phyloP scores from a whole-genome alignment of 306 rosid species.

The Quercus alba region DNA sequence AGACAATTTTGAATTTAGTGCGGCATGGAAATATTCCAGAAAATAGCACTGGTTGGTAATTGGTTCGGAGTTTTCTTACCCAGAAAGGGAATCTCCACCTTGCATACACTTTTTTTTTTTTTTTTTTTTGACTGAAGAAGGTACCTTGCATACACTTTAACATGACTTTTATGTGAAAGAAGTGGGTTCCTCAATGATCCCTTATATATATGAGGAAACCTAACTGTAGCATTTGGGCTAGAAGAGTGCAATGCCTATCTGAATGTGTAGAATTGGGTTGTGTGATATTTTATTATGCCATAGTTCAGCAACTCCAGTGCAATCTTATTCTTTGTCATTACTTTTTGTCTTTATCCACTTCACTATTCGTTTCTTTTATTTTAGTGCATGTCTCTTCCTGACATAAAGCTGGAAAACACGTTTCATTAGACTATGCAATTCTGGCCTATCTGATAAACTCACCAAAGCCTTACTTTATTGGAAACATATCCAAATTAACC shows the following conservation, averaged over 20 bases:
- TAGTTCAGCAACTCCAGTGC: not conserved
- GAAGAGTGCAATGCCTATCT: not conserved
- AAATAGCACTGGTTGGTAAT: not conserved
- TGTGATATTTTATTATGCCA: not conserved
- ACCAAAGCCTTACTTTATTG: not conserved
- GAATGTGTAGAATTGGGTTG: not conserved
- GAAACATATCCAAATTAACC: not conserved
- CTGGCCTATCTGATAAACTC: not conserved
- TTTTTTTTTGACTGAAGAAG: no score
- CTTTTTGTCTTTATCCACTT: not conserved
- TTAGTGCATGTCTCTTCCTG: not conserved
- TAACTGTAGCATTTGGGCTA: not conserved
- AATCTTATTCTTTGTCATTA: not conserved
- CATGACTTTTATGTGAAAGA: not conserved
- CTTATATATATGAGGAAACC: not conserved
- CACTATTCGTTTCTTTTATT: not conserved
- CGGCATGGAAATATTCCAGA: not conserved
- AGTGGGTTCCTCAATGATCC: not conserved
- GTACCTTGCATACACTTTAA: no score
- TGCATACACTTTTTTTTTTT: no score
- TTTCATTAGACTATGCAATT: not conserved
- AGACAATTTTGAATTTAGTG: not conserved
- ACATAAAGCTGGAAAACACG: not conserved
- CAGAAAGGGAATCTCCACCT: no score
- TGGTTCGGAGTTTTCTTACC: not conserved